A percentile compares a stretch with the other conserved stretches of the same genome.
Conservation (phyloP, 805 yeast genomes). For the Candida chauliodis region DNA sequence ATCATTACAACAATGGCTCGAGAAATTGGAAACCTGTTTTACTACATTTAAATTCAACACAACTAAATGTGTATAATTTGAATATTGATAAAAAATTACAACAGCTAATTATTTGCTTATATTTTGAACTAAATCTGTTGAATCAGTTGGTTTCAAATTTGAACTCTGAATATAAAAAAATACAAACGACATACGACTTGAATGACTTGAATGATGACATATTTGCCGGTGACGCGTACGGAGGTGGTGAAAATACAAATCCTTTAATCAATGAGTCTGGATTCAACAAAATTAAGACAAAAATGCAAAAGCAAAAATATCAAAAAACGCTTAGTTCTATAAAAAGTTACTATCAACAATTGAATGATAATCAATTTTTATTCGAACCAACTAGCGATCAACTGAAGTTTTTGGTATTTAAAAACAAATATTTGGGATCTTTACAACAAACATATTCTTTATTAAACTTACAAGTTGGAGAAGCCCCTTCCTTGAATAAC, state of each 20-base stretch:
- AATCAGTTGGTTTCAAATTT: slow-evolving; percentile 12
- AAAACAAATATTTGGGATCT: slow-evolving; percentile 20
- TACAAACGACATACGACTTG: not conserved
- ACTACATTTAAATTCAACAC: slow-evolving; percentile 38
- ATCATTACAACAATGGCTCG: slow-evolving; percentile 22
- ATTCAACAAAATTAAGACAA: slow-evolving; percentile 16
- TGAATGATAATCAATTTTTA: slow-evolving; percentile 30
- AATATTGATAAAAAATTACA: slow-evolving; percentile 17
- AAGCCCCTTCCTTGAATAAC: slow-evolving; percentile 32
- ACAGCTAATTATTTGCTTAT: slow-evolving; percentile 28
- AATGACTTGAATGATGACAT: slow-evolving; percentile 14
- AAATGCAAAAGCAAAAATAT: slow-evolving; percentile 11
- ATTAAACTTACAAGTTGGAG: slow-evolving; percentile 28
- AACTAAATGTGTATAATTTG: slow-evolving; percentile 30
- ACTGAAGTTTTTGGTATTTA: slow-evolving; percentile 14
- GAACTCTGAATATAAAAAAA: slow-evolving; percentile 8
- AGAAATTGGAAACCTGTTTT: slow-evolving; percentile 35
- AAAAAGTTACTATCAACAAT: slow-evolving; percentile 16
- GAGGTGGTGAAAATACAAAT: slow-evolving; percentile 14
- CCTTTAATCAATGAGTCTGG: slow-evolving; percentile 1
- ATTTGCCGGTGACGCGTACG: slow-evolving; percentile 30
- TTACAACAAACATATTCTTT: slow-evolving; percentile 28
- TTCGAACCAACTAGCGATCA: slow-evolving; percentile 33
- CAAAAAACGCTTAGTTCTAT: slow-evolving; percentile 16
- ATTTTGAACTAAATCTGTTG: slow-evolving; percentile 24